phyloP scores from a whole-genome alignment of 371 early-diverging fungal genomes.

The Circinella minor region DNA sequence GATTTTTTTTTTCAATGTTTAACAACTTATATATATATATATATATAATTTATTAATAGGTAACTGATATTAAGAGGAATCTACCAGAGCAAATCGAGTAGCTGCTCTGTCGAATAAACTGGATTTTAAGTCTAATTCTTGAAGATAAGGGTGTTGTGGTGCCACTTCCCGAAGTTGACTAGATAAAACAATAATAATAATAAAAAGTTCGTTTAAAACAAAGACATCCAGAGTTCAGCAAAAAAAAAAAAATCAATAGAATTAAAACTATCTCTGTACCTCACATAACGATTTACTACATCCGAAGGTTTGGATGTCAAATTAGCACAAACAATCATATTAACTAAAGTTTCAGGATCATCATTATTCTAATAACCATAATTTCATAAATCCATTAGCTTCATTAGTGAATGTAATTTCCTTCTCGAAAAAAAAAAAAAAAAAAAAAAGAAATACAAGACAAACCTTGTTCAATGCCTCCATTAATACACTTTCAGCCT shows the following conservation, averaged over 20 bases:
- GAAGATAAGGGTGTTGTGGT: constrained; percentile 82
- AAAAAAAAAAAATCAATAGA: too few species aligned
- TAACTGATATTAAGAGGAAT: constrained; percentile 30
- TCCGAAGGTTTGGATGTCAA: constrained; percentile 75
- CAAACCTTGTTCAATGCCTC: constrained; percentile 80
- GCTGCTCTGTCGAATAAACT: constrained; percentile 81
- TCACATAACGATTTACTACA: constrained; percentile 66
- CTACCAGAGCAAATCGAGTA: constrained; percentile 44
- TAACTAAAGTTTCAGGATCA: constrained; percentile 88
- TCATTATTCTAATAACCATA: constrained; percentile 58
- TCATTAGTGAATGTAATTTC: not conserved
- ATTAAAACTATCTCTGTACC: constrained; percentile 38
- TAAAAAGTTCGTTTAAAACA: too few species aligned
- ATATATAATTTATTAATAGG: not conserved
- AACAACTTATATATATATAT: not conserved
- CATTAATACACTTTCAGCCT: constrained; percentile 83
- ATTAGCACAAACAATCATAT: constrained; percentile 76
- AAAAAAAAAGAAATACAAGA: not conserved
- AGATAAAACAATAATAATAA: constrained; percentile 3
- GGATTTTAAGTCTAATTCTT: constrained; percentile 78
- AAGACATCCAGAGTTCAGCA: too few species aligned
- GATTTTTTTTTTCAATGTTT: too few species aligned
- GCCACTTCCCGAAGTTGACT: constrained; percentile 81
- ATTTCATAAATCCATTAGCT: not conserved
- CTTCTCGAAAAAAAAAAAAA: too few species aligned